These are phyloP conservation scores for Ceratocystis alfenasii DNA, from an alignment of 2,329 filamentous ascomycete genomes.

Conservation along the genomic window DNA sequence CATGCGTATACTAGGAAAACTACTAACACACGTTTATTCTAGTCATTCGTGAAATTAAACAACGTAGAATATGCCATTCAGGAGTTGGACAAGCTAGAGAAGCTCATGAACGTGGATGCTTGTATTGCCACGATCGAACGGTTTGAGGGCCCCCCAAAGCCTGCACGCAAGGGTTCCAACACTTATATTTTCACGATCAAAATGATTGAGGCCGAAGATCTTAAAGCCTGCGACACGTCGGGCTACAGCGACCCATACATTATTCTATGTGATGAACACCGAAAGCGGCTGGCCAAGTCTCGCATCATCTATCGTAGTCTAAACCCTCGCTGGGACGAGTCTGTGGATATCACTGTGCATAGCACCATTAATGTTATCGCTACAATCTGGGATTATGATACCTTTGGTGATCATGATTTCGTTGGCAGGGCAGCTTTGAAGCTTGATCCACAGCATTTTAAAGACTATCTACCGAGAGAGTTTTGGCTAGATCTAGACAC, in stretches of 20 bases:
- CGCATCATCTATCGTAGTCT: constrained; percentile 80
- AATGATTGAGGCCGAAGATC: constrained; percentile 91
- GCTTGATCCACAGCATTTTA: constrained; percentile 93
- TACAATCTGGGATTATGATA: constrained; percentile 97
- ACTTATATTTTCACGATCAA: constrained; percentile 99
- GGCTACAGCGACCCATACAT: constrained; percentile 94
- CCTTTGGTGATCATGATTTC: constrained; percentile 92
- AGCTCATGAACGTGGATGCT: constrained; percentile 78
- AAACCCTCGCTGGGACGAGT: constrained; percentile 94
- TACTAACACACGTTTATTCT: constrained; percentile 26
- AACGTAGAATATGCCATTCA: constrained; percentile 92
- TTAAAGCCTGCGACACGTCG: constrained; percentile 95
- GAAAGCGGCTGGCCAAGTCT: constrained; percentile 91
- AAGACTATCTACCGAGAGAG: constrained; percentile 87
- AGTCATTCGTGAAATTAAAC: constrained; percentile 97
- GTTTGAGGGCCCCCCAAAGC: constrained; percentile 57
- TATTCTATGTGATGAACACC: constrained; percentile 91
- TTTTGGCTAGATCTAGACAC: constrained; percentile 98
- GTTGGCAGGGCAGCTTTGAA: constrained; percentile 94
- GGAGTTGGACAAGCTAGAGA: constrained; percentile 81
- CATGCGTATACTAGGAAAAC: constrained; percentile 4
- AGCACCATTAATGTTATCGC: constrained; percentile 89
- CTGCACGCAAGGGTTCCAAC: constrained; percentile 51
- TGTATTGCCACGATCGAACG: constrained; percentile 72
- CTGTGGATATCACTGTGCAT: constrained; percentile 86